phyloP scores from a whole-genome alignment of 495 filamentous ascomycete genomes.

The Lepraria neglecta region DNA sequence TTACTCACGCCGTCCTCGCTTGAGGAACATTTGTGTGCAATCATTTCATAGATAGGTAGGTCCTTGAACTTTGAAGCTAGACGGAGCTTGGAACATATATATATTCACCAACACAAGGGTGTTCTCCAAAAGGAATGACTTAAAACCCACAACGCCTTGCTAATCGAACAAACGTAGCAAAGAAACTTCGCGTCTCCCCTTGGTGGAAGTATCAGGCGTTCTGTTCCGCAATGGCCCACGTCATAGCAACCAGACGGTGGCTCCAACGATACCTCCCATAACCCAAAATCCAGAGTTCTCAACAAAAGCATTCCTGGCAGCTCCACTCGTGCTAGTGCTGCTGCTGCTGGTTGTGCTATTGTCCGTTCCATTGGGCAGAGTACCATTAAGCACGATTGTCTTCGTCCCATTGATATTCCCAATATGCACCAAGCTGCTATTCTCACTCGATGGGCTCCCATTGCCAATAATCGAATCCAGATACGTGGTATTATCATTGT shows the following conservation, averaged over 20 bases:
- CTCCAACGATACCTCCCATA: constrained; percentile 48
- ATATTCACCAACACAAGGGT: too few species aligned
- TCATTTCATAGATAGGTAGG: too few species aligned
- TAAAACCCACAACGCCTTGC: too few species aligned
- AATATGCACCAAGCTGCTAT: constrained; percentile 58
- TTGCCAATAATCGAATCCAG: constrained; percentile 59
- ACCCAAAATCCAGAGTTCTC: constrained; percentile 56
- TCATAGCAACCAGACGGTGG: constrained; percentile 42
- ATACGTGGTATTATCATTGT: constrained; percentile 56
- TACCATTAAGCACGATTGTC: constrained; percentile 78
- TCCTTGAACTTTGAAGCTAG: too few species aligned
- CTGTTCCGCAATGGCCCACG: not conserved
- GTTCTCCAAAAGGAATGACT: too few species aligned
- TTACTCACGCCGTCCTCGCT: too few species aligned
- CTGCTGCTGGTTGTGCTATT: constrained; percentile 40
- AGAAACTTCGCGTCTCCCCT: too few species aligned
- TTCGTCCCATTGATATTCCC: constrained; percentile 65
- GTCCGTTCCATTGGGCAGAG: constrained; percentile 78
- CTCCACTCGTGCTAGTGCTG: constrained; percentile 32
- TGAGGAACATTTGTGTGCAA: too few species aligned
- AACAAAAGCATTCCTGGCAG: constrained; percentile 34
- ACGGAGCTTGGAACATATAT: too few species aligned
- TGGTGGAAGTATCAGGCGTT: too few species aligned
- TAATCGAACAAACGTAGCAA: too few species aligned
- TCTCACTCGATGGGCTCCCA: constrained; percentile 49